Evolutionary conservation across 1,284 basidiomycete species (phyloP).

Genomic region (Tausonia pullulans): DNA sequence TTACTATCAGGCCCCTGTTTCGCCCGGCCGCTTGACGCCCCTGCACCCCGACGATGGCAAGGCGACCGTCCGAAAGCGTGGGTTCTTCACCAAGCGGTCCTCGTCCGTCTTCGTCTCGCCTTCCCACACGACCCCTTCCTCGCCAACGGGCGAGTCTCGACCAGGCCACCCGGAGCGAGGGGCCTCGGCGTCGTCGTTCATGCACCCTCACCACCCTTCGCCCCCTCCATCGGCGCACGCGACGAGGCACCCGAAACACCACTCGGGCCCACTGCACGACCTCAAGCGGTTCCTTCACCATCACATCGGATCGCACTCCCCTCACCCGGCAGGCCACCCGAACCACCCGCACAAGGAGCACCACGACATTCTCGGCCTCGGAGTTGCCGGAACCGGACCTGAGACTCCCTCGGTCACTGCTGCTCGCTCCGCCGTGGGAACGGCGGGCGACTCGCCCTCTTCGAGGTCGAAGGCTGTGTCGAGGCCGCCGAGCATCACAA

Average conservation of each 20-base stretch:
- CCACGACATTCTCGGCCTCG: constrained; percentile 4
- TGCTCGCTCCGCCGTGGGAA: too few relatives aligned
- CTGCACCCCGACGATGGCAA: too few relatives aligned
- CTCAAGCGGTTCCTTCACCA: constrained; percentile 84
- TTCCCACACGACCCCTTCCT: neutral
- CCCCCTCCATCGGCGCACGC: constrained; percentile 26
- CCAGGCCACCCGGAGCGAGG: neutral
- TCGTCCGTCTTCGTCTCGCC: constrained; percentile 1
- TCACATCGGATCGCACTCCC: constrained; percentile 55
- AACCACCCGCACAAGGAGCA: constrained; percentile 16
- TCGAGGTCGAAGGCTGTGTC: too few relatives aligned
- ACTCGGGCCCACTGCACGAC: constrained; percentile 62
- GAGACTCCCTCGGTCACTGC: too few relatives aligned
- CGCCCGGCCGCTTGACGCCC: too few relatives aligned
- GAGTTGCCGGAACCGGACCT: neutral
- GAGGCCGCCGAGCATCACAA: too few relatives aligned
- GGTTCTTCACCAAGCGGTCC: constrained; percentile 10
- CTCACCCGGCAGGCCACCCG: constrained; percentile 22
- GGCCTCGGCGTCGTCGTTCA: neutral
- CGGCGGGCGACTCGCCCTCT: too few relatives aligned
- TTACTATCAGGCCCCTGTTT: too few relatives aligned
- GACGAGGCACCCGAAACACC: constrained; percentile 34
- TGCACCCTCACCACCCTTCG: constrained; percentile 16
- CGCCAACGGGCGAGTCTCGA: constrained; percentile 2
- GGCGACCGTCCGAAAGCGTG: neutral